Percentiles rank a stretch among this genome's conserved stretches.
Conservation (phyloP, 495 filamentous ascomycete species). For the Trichoderma parareesei region DNA sequence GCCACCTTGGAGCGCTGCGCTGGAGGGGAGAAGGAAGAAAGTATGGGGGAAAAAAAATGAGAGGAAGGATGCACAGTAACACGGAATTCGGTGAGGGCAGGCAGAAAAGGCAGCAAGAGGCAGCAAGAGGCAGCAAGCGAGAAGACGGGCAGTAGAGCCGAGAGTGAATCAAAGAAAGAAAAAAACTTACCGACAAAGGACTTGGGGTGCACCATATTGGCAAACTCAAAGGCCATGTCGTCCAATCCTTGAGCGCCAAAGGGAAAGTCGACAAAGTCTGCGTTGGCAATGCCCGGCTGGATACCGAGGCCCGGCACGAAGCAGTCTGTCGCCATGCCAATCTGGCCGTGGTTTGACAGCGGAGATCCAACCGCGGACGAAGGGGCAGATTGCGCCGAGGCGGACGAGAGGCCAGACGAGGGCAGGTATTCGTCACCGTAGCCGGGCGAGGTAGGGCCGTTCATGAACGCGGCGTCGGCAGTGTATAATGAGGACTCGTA, state of each 20-base stretch:
- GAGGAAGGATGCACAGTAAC: too few relatives aligned
- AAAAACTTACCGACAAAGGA: conserved; percentile 77
- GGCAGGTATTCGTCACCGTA: conserved; percentile 38
- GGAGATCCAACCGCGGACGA: conserved; percentile 82
- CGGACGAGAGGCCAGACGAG: conserved; percentile 58
- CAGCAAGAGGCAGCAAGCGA: neutral
- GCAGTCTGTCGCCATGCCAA: conserved; percentile 50
- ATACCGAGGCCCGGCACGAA: conserved; percentile 56
- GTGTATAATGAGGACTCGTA: conserved; percentile 6
- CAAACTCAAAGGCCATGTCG: conserved; percentile 52
- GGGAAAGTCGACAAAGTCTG: conserved; percentile 39
- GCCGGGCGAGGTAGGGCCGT: conserved; percentile 30
- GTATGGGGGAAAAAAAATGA: neutral
- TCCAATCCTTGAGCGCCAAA: conserved; percentile 31
- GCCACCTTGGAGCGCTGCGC: neutral
- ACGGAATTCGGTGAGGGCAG: too few relatives aligned
- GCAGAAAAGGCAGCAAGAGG: conserved; percentile 16
- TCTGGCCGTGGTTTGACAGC: conserved; percentile 54
- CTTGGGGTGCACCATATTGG: conserved; percentile 27
- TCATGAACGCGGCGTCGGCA: conserved; percentile 23
- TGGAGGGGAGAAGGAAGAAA: neutral
- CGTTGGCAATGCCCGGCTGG: conserved; percentile 58
- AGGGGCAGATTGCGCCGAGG: conserved; percentile 66
- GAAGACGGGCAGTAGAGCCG: conserved; percentile 17
- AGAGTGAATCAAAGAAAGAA: conserved; percentile 17